Evolutionary conservation across 2,329 filamentous ascomycete genomes (phyloP), one percentile per base, ranked within the genome.

Genomic region (Talaromyces sp.): DNA sequence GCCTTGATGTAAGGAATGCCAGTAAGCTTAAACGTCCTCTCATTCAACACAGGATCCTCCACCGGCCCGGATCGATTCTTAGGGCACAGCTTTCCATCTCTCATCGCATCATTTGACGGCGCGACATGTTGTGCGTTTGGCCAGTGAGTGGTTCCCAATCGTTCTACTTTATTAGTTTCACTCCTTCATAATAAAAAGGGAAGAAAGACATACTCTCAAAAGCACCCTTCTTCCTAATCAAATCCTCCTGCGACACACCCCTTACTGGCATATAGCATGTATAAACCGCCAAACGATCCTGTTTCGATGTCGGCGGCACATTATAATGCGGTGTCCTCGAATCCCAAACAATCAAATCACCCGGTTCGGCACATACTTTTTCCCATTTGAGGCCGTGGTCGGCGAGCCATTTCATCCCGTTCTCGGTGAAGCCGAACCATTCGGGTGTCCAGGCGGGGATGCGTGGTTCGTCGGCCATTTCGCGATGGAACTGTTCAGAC

Each of bases 241-340:
- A 62, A 8, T 71, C 74, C 58, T 79, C 74, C 9, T 70, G 60
- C 3, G 70, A 73, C 0, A 78, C 78, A 57, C 79, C 77, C 37
- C 69, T 70, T 1, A 67, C 62, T 0, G 78, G 77, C 3, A 76
- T 77, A 70, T 77, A 75, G 69, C 74, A 78, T 10, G 62, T 73
- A 66, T 79, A 80, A 61, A 76, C 72, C 4, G 76, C 73, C 41
- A 75, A 69, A 9, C 78, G 71, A 61, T 78, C 73, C 31, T 74
- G 72, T n/a, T 77, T 69, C 7, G 72, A 73, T 61, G 77, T 73
- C 6, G 77, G 74, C 2, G 76, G 65, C 9, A 69, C 64, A 56
- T 74, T 76, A 67, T 80, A 84, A 70, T 85, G 82, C 61, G 83
- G 78, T 0, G 80, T 81, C 4, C 83, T 72, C 8, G 78, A 79